Evolutionary conservation across 2,329 filamentous ascomycete species (phyloP), one percentile per base, ranked within the genome.

Genomic region (Chaetomiaceae sp.): DNA sequence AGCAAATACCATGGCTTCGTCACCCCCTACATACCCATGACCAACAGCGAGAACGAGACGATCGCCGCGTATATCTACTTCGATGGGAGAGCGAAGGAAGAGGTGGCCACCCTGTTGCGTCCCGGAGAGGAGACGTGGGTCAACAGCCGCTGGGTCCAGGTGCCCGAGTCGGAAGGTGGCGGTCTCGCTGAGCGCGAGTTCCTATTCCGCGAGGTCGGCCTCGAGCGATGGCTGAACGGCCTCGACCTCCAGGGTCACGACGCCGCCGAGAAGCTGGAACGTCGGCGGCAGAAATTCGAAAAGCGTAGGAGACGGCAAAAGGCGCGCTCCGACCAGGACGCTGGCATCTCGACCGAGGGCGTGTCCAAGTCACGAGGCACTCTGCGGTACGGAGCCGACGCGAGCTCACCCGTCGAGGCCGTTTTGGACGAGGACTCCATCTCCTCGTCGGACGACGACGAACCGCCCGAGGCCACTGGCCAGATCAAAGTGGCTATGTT

Each of bases 51-150:
- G 47, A 95, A 96, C 66, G 93, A 98, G 70, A 98, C 93, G 12
- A 91, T 98, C 58, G 93, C 93, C 26, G 93, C 91, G 30, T 98
- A 98, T 66, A 97, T 98, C 58, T 98, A 98, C 70, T 98, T 98
- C 62, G 93, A 98, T 66, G 93, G 93, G 15, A 78, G 93, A 52
- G 79, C 80, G 50, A 98, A 98, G 66, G 93, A 98, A 65, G 93
- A 98, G 69, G 94, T 98, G 3, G 93, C 93, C 42, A 98, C 93
- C 11, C 72, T 98, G 47, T 73, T 98, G 42, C 78, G 93, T 45
- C 85, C 90, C 11, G 91, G 93, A 19, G 93, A 97, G 64, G 93
- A 98, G 69, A 98, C 93, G 2, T 98, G 93, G 93, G 94, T 98
- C 19, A 98, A 97, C 62, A 96, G 89, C 46, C 78, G 93, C 58